A percentile compares a stretch with the other conserved stretches of the same genome.
Conservation (phyloP, 805 yeast genomes). For the Monosporozyma solicola region DNA sequence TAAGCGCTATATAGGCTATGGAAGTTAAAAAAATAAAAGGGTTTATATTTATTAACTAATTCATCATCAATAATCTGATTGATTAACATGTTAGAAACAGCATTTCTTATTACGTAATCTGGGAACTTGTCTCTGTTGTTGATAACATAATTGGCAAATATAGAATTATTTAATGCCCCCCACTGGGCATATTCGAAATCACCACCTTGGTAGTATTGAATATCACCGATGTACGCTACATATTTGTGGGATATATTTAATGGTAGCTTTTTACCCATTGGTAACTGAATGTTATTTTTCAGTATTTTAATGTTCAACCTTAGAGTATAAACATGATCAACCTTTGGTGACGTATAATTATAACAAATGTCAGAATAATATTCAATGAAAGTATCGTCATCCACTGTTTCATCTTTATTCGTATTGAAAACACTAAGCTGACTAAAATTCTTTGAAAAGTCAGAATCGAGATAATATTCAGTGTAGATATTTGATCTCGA, state of each 20-base stretch:
- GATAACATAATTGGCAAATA: conserved; percentile 1
- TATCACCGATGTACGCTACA: conserved; percentile 3
- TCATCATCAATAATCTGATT: not conserved
- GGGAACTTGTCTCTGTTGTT: not conserved
- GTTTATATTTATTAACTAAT: not conserved
- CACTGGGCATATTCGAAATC: conserved; percentile 3
- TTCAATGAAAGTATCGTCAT: not conserved
- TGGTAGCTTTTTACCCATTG: not conserved
- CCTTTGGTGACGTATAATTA: not conserved
- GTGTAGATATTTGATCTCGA: not conserved
- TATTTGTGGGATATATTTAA: not conserved
- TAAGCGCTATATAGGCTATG: too few relatives aligned
- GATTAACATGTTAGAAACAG: conserved; percentile 11
- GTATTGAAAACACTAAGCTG: not conserved
- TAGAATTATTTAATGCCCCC: conserved; percentile 1
- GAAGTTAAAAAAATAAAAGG: conserved; percentile 5
- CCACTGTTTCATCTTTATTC: not conserved
- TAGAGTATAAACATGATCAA: not conserved
- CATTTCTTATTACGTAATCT: not conserved
- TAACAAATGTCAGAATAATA: not conserved
- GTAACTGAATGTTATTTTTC: not conserved
- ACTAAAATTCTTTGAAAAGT: too few relatives aligned
- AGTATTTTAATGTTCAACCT: too few relatives aligned
- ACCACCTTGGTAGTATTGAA: not conserved
- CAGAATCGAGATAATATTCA: too few relatives aligned